A percentile compares a stretch with the other conserved stretches of the same genome.
phyloP scores from a whole-genome alignment of 805 yeast genomes.

The Wickerhamomyces sydowiorum region DNA sequence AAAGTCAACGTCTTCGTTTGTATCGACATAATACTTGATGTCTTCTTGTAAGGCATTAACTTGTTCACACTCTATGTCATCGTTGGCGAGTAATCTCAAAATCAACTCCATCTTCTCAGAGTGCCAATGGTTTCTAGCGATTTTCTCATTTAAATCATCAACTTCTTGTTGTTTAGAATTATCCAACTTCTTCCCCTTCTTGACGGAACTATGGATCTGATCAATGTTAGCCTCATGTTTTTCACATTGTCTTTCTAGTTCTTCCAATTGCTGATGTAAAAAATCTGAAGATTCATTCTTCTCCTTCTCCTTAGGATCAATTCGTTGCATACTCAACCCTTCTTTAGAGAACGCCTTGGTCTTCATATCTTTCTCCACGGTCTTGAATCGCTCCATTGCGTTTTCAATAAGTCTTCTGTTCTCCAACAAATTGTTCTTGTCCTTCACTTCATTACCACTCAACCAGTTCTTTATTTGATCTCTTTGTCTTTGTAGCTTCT shows the following conservation, averaged over 20 bases:
- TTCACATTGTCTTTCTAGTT: constrained; percentile 76
- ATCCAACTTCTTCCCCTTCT: constrained; percentile 56
- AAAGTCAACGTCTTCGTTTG: constrained; percentile 88
- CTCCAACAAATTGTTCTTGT: constrained; percentile 75
- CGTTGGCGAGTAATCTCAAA: constrained; percentile 71
- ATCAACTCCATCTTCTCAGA: constrained; percentile 72
- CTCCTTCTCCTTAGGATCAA: constrained; percentile 77
- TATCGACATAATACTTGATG: constrained; percentile 87
- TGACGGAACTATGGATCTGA: constrained; percentile 41
- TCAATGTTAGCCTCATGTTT: constrained; percentile 68
- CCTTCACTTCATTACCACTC: constrained; percentile 85
- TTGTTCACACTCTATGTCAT: constrained; percentile 70
- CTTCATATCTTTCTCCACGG: constrained; percentile 87
- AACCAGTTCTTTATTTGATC: constrained; percentile 96
- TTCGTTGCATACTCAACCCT: constrained; percentile 69
- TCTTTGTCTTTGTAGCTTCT: constrained; percentile 86
- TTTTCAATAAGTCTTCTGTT: constrained; percentile 62
- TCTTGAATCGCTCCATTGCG: constrained; percentile 95
- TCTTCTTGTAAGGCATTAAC: constrained; percentile 81
- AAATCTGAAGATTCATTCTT: constrained; percentile 69
- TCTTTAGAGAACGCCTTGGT: constrained; percentile 93
- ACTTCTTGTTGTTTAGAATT: constrained; percentile 48
- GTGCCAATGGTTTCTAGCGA: constrained; percentile 78
- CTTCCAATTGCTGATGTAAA: constrained; percentile 67
- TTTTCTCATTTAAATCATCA: constrained; percentile 53